phyloP scores from a whole-genome alignment of 345 rosid species.

The Lagerstroemia speciosa region DNA sequence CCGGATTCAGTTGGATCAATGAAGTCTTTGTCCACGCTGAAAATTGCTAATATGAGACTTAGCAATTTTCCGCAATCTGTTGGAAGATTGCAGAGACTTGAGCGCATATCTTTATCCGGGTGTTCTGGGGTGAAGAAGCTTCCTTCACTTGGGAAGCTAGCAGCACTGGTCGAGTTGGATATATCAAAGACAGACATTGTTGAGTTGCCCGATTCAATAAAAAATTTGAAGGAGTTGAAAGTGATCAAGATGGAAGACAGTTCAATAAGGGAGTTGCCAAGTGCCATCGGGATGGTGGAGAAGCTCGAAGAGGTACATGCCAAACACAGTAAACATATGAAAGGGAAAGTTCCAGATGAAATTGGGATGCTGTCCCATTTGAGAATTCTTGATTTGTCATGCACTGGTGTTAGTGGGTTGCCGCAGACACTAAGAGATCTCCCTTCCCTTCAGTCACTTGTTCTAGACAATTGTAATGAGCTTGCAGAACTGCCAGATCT shows the following conservation, averaged over 20 bases:
- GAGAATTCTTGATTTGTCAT: conserved; percentile 1
- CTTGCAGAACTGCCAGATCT: neutral
- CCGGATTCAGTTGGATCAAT: no score
- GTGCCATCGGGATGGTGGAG: conserved; percentile 7
- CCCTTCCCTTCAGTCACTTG: neutral
- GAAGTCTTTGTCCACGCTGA: no score
- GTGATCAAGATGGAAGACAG: neutral
- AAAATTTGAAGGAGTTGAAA: neutral
- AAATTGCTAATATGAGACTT: neutral
- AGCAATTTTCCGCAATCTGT: neutral
- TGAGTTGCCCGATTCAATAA: neutral
- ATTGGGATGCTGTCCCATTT: neutral
- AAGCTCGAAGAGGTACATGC: conserved; percentile 5
- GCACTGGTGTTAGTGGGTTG: neutral
- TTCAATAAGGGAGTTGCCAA: neutral
- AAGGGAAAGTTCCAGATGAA: neutral
- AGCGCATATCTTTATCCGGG: neutral
- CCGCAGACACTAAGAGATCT: neutral
- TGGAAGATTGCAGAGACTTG: neutral
- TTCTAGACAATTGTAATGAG: neutral
- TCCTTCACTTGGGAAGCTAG: neutral
- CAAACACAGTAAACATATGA: neutral
- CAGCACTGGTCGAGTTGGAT: conserved; percentile 1
- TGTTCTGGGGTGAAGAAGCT: conserved; percentile 1
- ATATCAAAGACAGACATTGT: neutral